Evolutionary conservation across 139 green algal genomes (phyloP).

Genomic region (Yamagishiella unicocca): DNA sequence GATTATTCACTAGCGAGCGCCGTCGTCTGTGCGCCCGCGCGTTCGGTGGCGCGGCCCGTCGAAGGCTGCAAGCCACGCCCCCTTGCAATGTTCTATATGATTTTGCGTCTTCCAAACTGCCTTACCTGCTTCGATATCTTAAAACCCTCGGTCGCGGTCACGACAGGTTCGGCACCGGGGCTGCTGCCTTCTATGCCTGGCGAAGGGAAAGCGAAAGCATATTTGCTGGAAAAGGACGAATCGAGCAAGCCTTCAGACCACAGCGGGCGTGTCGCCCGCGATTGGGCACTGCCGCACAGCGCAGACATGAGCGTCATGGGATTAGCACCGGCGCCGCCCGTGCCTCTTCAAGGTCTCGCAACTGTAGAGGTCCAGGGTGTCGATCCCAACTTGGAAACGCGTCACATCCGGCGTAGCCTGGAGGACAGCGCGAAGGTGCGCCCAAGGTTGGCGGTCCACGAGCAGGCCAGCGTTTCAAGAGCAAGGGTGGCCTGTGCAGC

Average conservation of each 20-base stretch:
- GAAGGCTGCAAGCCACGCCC: neutral
- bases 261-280: neutral
- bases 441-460: neutral
- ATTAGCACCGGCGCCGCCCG: neutral
- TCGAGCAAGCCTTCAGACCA: neutral
- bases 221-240: slow-evolving; percentile 1
- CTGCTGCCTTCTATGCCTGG: neutral
- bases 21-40: neutral
- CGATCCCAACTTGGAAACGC: neutral
- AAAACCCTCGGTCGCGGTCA: neutral
- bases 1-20: neutral
- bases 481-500: slow-evolving; percentile 10
- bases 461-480: neutral
- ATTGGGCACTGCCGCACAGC: neutral
- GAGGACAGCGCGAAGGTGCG: slow-evolving; percentile 35
- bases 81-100: neutral
- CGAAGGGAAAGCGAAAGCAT: neutral
- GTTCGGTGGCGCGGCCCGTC: neutral
- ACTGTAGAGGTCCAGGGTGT: neutral
- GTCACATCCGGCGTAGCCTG: slow-evolving; percentile 16
- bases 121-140: neutral
- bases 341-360: neutral
- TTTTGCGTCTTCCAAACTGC: neutral
- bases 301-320: neutral
- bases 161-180: neutral